A percentile compares a stretch with the other conserved stretches of the same genome.
Evolutionary conservation across 805 yeast genomes (phyloP).

Genomic region (Spathaspora hagerdaliae): DNA sequence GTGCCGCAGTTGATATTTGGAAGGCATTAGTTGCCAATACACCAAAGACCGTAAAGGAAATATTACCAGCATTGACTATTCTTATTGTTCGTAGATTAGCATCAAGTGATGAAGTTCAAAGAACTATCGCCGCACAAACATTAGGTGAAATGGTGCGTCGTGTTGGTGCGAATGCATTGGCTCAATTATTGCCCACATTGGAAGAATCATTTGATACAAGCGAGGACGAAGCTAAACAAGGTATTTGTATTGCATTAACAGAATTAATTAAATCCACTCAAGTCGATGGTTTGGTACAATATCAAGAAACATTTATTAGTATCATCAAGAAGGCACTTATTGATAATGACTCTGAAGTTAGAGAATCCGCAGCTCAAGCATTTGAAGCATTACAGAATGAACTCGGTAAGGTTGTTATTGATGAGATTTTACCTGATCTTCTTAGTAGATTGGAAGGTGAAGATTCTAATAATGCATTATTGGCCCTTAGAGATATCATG

Average conservation of each 20-base stretch:
- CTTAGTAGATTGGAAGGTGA: slow-evolving; percentile 64
- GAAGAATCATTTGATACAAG: slow-evolving; percentile 55
- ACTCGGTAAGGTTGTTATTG: slow-evolving; percentile 82
- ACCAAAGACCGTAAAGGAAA: slow-evolving; percentile 90
- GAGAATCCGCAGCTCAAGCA: slow-evolving; percentile 88
- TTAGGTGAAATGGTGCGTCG: slow-evolving; percentile 93
- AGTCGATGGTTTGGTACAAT: slow-evolving; percentile 54
- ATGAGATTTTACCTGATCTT: slow-evolving; percentile 82
- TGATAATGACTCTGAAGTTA: slow-evolving; percentile 67
- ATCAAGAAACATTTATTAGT: slow-evolving; percentile 64
- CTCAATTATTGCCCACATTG: slow-evolving; percentile 81
- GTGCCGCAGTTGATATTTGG: slow-evolving; percentile 92
- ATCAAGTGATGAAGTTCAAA: slow-evolving; percentile 70
- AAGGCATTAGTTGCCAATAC: slow-evolving; percentile 94
- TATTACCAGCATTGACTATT: slow-evolving; percentile 75
- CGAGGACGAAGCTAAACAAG: slow-evolving; percentile 87
- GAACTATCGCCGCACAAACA: slow-evolving; percentile 88
- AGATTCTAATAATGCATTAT: slow-evolving; percentile 68
- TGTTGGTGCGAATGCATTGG: slow-evolving; percentile 83
- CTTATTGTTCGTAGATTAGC: slow-evolving; percentile 82
- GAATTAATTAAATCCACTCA: slow-evolving; percentile 79
- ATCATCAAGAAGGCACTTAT: slow-evolving; percentile 77
- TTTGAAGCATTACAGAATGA: slow-evolving; percentile 83
- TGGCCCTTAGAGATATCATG: slow-evolving; percentile 90
- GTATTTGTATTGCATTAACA: slow-evolving; percentile 89